Evolutionary conservation across 2,329 filamentous ascomycete species (phyloP).

Genomic region (Dactylellina parvicollis): DNA sequence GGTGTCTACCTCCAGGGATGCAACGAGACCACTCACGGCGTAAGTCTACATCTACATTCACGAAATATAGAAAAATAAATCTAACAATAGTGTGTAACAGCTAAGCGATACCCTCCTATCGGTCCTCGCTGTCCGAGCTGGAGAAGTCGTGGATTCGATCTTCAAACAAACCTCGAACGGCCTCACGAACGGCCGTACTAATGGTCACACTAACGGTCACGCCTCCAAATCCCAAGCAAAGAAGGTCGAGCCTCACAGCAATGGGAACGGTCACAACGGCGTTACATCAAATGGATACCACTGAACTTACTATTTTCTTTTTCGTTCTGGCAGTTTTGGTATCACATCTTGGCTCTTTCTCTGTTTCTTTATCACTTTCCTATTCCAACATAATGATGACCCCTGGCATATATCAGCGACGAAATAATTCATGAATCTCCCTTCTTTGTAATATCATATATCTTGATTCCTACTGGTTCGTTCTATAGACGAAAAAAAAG

Average conservation of each 20-base stretch:
- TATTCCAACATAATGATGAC: conserved; percentile 10
- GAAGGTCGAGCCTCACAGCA: conserved; percentile 30
- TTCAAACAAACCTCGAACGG: conserved; percentile 63
- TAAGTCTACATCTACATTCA: conserved; percentile 66
- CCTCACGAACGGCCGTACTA: conserved; percentile 20
- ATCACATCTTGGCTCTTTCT: not conserved
- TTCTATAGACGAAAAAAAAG: not conserved
- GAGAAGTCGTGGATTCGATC: conserved; percentile 79
- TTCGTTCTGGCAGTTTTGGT: conserved; percentile 8
- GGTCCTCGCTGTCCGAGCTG: conserved; percentile 77
- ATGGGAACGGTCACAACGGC: conserved; percentile 38
- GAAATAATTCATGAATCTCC: conserved; percentile 17
- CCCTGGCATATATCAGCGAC: conserved; percentile 37
- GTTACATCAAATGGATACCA: conserved; percentile 48
- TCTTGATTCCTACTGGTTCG: conserved; percentile 40
- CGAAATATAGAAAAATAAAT: not conserved
- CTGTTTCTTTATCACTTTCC: conserved; percentile 8
- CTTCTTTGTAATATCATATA: conserved; percentile 40
- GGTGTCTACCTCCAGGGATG: conserved; percentile 94
- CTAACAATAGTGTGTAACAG: conserved; percentile 60
- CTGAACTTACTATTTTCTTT: conserved; percentile 31
- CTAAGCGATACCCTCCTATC: conserved; percentile 84
- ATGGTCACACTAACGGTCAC: conserved; percentile 30
- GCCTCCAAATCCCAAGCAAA: conserved; percentile 31
- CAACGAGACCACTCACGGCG: conserved; percentile 89